Percentiles rank a stretch among this genome's conserved stretches.
Conservation (phyloP, 1,284 basidiomycete genomes). For the Boletus mariae region DNA sequence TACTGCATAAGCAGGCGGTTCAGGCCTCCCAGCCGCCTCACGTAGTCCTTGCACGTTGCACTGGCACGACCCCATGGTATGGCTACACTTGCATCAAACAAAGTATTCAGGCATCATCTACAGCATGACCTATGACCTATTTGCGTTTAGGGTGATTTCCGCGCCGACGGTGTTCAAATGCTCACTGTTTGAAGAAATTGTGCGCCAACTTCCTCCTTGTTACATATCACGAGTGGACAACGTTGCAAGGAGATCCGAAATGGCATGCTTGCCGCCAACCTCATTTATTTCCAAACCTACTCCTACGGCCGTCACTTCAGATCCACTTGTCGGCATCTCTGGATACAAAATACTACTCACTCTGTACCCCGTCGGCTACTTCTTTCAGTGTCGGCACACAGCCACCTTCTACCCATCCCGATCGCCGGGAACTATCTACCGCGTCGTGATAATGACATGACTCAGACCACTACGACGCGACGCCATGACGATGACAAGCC, state of each 20-base stretch:
- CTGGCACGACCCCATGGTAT: no score
- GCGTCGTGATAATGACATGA: no score
- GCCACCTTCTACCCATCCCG: slow-evolving; percentile 27
- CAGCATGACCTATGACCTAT: no score
- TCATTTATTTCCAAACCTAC: slow-evolving; percentile 97
- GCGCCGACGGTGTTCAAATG: slow-evolving; percentile 74
- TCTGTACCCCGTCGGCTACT: slow-evolving; percentile 32
- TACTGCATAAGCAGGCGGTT: no score
- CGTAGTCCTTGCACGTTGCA: no score
- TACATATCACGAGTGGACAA: slow-evolving; percentile 17
- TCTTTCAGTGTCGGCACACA: slow-evolving; percentile 1
- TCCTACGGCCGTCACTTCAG: slow-evolving; percentile 96
- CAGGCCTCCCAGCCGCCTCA: no score
- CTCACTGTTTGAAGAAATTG: slow-evolving; percentile 64
- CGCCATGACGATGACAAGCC: no score
- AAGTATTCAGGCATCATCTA: no score
- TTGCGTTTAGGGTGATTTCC: no score
- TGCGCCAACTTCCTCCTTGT: neutral
- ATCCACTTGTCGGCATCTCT: slow-evolving; percentile 89
- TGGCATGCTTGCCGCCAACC: slow-evolving; percentile 96
- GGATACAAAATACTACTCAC: slow-evolving; percentile 85
- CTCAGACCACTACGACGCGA: no score
- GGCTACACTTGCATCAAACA: no score
- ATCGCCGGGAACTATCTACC: slow-evolving; percentile 29
- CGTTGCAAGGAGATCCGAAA: slow-evolving; percentile 91